Base-by-base conservation (phyloP, 1,284 basidiomycete species). In the Entoloma clypeatum region DNA sequence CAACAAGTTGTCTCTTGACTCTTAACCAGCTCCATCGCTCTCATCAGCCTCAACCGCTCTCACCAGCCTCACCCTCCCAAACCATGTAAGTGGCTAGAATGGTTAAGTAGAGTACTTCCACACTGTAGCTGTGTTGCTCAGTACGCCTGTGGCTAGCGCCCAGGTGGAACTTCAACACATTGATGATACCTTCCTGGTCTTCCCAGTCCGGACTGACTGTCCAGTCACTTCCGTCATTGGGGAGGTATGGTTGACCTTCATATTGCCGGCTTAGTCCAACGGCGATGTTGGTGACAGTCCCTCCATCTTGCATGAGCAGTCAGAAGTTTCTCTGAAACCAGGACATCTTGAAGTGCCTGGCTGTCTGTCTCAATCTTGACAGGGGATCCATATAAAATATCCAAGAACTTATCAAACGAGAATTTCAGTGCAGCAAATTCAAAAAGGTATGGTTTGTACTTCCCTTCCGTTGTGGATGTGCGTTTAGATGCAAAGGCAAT, bases 391-490 rank as follows among this genome's bases (percentile, higher is more conserved):
- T 47, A 58, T 3, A 61, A 42, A 5, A 57, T 53, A 32, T 61
- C 49, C 1, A 49, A 41, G 28, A 62, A 59, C 22, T 63, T 61
- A 41, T 62, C 59, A 2, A 60, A 36, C 1, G 41, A 29, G 35
- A 41, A 60, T 38, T 64, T 64, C n/a, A 61, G 50, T 2, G 56
- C 60, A 0, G 57, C 59, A 36, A 63, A 61, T 43, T 64, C 61
- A 1, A 63, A 53, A 0, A 63, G 26, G 35, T 56, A 63, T 4
- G 58, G 61, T 39, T 63, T 55, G 44, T 65, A 65, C 27, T 55
- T 52, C 37, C 50, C 56, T 47, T 64, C 59, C 4, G 54, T 47
- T 0, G 34, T 7, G 0, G 59, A 63, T 5, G 60, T 63, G 5
- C 53, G 42, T 42, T 65, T 64, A 0, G 57, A 64, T 4, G 45